Percentiles rank a stretch among this genome's conserved stretches.
Evolutionary conservation across 352 stramenopile species (phyloP).

Genomic region (Hyaloperonospora arabidopsidis): DNA sequence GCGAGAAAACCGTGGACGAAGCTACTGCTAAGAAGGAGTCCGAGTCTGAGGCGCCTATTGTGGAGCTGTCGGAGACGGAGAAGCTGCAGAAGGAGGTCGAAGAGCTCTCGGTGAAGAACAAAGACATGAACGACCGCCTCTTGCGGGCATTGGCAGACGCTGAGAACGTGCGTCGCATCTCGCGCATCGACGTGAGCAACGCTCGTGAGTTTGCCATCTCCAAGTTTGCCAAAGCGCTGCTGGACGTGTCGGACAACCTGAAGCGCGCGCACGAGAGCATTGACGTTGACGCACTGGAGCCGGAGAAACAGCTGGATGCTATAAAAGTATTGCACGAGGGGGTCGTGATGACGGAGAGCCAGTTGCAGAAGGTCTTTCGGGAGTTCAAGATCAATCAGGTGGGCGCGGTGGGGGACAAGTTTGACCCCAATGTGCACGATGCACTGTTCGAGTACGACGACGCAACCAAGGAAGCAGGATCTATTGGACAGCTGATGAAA

Average conservation of each 20-base stretch:
- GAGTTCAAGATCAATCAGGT: constrained; percentile 89
- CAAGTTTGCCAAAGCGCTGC: constrained; percentile 94
- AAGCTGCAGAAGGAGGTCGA: constrained; percentile 58
- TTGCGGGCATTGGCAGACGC: constrained; percentile 93
- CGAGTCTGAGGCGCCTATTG: constrained; percentile 8
- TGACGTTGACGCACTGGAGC: constrained; percentile 59
- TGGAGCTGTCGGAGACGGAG: constrained; percentile 29
- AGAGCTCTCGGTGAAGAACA: constrained; percentile 61
- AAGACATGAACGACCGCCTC: constrained; percentile 78
- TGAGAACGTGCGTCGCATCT: constrained; percentile 96
- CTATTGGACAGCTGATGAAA: constrained; percentile 96
- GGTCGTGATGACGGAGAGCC: constrained; percentile 93
- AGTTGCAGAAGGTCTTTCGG: constrained; percentile 94
- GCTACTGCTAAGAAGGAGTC: constrained; percentile 11
- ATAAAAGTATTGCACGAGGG: constrained; percentile 73
- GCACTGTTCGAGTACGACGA: constrained; percentile 97
- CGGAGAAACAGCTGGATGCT: constrained; percentile 53
- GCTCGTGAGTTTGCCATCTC: constrained; percentile 92
- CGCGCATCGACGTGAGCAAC: constrained; percentile 88
- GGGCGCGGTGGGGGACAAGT: constrained; percentile 91
- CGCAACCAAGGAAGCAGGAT: constrained; percentile 77
- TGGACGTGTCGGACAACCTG: constrained; percentile 98
- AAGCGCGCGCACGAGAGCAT: constrained; percentile 89
- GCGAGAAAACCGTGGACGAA: constrained; percentile 45
- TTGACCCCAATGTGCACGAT: constrained; percentile 97